phyloP scores from a whole-genome alignment of 169 alveolate genomes.

The Plasmodium gonderi region DNA sequence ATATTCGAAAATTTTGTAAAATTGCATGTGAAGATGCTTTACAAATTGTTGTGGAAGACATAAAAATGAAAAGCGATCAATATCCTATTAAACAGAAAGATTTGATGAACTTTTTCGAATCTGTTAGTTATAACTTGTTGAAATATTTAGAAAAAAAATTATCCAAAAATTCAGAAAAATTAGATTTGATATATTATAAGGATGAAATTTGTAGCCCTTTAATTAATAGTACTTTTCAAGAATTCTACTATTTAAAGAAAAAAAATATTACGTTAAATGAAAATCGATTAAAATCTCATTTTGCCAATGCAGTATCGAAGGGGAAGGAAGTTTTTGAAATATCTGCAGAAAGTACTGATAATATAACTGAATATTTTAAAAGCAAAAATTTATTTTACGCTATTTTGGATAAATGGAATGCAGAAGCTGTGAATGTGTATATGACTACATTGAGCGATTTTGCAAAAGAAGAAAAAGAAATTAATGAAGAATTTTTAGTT shows the following conservation, averaged over 20 bases:
- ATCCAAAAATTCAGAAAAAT: slow-evolving; percentile 64
- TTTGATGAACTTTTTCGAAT: slow-evolving; percentile 51
- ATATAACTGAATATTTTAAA: slow-evolving; percentile 73
- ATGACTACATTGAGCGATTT: slow-evolving; percentile 59
- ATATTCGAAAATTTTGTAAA: slow-evolving; percentile 70
- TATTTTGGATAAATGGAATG: slow-evolving; percentile 67
- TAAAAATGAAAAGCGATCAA: slow-evolving; percentile 76
- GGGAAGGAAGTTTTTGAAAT: slow-evolving; percentile 73
- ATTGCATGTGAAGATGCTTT: slow-evolving; percentile 76
- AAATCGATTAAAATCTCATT: slow-evolving; percentile 30
- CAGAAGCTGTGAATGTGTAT: slow-evolving; percentile 60
- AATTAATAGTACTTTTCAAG: slow-evolving; percentile 70
- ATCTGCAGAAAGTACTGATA: slow-evolving; percentile 64
- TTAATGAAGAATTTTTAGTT: slow-evolving; percentile 35
- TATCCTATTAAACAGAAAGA: slow-evolving; percentile 74
- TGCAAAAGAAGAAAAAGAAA: slow-evolving; percentile 73
- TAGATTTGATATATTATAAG: slow-evolving; percentile 67
- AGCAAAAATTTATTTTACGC: slow-evolving; percentile 64
- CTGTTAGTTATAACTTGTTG: slow-evolving; percentile 72
- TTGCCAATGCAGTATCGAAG: slow-evolving; percentile 66
- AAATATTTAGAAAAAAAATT: slow-evolving; percentile 72
- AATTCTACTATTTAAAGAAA: slow-evolving; percentile 68
- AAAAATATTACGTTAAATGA: slow-evolving; percentile 70
- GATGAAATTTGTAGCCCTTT: slow-evolving; percentile 71
- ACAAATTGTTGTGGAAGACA: slow-evolving; percentile 71